These are phyloP conservation scores for Fusarium heterosporum DNA, from an alignment of 2,329 filamentous ascomycete species.

Conservation along the genomic window DNA sequence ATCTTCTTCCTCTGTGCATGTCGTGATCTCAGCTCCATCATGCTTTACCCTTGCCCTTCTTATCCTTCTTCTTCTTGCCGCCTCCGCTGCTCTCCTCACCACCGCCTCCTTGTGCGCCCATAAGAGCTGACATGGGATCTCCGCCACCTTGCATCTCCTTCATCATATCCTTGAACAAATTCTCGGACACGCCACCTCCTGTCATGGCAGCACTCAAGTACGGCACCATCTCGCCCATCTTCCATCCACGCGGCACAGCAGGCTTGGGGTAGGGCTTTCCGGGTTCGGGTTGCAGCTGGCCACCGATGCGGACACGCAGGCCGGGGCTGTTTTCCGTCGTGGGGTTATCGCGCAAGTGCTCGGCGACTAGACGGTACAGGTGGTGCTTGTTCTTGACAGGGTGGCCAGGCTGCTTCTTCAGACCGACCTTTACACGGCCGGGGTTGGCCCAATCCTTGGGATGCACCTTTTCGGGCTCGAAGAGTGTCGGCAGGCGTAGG, in stretches of 20 bases:
- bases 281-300: constrained; percentile 71
- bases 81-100: constrained; percentile 47
- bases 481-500: constrained; percentile 77
- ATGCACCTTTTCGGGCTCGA: constrained; percentile 92
- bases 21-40: constrained; percentile 22
- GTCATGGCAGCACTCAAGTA: constrained; percentile 90
- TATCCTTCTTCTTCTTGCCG: constrained; percentile 60
- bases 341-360: constrained; percentile 81
- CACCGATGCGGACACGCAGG: constrained; percentile 77
- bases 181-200: constrained; percentile 93
- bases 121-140: constrained; percentile 59
- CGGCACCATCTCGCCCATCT: constrained; percentile 85
- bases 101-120: constrained; percentile 53
- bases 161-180: constrained; percentile 97
- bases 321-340: constrained; percentile 76
- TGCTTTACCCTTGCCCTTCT: constrained; percentile 59
- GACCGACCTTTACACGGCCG: constrained; percentile 82
- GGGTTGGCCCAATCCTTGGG: constrained; percentile 99
- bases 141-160: constrained; percentile 78
- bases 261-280: constrained; percentile 77
- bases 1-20: constrained; percentile 1
- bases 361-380: constrained; percentile 82
- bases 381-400: constrained; percentile 82
- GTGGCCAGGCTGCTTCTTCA: constrained; percentile 56
- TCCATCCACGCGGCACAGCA: constrained; percentile 88